Percentiles rank a stretch among this genome's conserved stretches.
These are phyloP conservation scores for Chondrostereum purpureum DNA, from an alignment of 1,284 basidiomycete species.

Conservation along the genomic window DNA sequence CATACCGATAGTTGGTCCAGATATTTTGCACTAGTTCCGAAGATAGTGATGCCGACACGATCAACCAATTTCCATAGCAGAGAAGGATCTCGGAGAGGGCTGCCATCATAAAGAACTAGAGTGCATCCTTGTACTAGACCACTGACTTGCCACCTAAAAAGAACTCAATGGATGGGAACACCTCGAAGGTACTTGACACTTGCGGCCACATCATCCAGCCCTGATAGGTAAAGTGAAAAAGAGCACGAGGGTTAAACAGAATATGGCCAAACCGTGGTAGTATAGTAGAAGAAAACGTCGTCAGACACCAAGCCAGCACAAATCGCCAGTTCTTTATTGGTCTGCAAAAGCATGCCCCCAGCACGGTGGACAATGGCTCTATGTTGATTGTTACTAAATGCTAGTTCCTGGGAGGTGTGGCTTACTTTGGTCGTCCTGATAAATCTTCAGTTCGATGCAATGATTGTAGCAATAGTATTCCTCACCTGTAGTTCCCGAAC, in stretches of 20 bases:
- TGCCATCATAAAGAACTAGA: conserved; percentile 80
- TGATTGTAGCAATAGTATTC: conserved; percentile 3
- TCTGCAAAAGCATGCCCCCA: conserved; percentile 82
- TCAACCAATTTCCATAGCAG: conserved; percentile 74
- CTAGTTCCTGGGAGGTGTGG: conserved; percentile 14
- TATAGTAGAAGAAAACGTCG: conserved; percentile 85
- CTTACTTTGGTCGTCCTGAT: conserved; percentile 50
- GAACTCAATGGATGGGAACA: no score
- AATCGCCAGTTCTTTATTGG: conserved; percentile 75
- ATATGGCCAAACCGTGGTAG: conserved; percentile 56
- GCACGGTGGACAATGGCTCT: conserved; percentile 82
- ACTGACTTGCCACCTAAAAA: not conserved
- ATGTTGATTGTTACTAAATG: conserved; percentile 11
- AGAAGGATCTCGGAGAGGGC: conserved; percentile 66
- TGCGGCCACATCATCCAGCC: conserved; percentile 88
- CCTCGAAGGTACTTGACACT: no score
- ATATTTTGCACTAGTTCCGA: conserved; percentile 82
- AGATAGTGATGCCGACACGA: conserved; percentile 69
- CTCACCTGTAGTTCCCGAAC: conserved; percentile 75
- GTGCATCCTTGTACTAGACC: conserved; percentile 49
- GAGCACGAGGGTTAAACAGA: not conserved
- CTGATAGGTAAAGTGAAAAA: conserved; percentile 22
- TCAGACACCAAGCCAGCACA: conserved; percentile 66
- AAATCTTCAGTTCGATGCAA: not conserved
- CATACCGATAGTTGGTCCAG: conserved; percentile 71